Base-by-base conservation (phyloP, 495 filamentous ascomycete genomes). In the Hypomontagnella submonticulosa region DNA sequence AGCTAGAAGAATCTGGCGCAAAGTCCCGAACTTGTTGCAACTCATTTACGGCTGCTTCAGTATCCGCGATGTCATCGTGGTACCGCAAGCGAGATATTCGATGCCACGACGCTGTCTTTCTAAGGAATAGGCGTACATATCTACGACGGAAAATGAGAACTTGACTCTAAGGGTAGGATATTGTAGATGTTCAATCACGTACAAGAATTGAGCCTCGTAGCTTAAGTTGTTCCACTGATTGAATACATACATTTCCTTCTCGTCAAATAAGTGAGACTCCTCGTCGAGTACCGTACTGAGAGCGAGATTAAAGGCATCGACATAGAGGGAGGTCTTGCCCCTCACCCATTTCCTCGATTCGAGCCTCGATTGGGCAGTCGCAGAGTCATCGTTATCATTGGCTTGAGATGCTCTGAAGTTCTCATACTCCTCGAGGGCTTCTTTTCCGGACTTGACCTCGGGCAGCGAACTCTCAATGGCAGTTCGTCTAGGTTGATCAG, bases 101-200 rank as follows among this genome's bases (percentile, higher is more conserved):
- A 78, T 97, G 93, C 95, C 95, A 99, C 1, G 88, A 86, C n/a
- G 91, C 88, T 1, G 92, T 95, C 74, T 99, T 99, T 46, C 95
- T 90, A 5, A 99, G 83, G 68, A 99, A 99, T 4, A 99, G 78
- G 10, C 95, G 89, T 10, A 97, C 93, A 79, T 97, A 99, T 41
- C 80, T 82, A 61, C 32, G n/a, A 36, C 30, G 10, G 2, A 9
- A 32, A 15, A 30, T 50, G 18, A 65, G 50, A 67, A 40, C 1
- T 20, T 27, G 11, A n/a, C 44, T 42, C 51, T 38, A 2, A 44
- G 56, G 10, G 42, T 27, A 42, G 15, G 10, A 30, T n/a, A 57
- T 8, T 7, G 1, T 41, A 11, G 1, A 6, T 32, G 10, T 55
- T 36, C 1, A 15, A 48, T 53, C 44, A 79, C 89, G 62, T 84